Conservation (phyloP, 202 grass and related monocot genomes). For the Brachypodium distachyon region DNA sequence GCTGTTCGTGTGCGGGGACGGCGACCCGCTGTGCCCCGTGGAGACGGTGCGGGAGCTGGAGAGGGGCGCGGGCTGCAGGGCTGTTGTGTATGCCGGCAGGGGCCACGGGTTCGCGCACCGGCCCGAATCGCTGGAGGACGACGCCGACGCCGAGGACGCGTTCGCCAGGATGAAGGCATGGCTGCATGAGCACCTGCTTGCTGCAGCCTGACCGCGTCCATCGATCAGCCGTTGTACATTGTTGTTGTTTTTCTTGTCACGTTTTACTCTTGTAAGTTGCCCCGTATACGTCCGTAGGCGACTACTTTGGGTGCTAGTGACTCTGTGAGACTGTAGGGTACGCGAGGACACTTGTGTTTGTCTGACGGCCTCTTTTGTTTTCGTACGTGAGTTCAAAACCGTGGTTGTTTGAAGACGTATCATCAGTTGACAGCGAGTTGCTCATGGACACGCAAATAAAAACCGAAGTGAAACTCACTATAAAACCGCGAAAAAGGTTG, state of each 20-base stretch:
- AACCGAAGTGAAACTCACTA: too few species aligned
- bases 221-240: not conserved
- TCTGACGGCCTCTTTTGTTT: too few species aligned
- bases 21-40: constrained; percentile 52
- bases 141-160: constrained; percentile 81
- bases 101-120: constrained; percentile 72
- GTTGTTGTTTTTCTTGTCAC: not conserved
- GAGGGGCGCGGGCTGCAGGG: constrained; percentile 38
- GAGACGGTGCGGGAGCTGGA: constrained; percentile 54
- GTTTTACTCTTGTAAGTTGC: too few species aligned
- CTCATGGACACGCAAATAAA: too few species aligned
- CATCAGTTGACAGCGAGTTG: too few species aligned
- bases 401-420: too few species aligned
- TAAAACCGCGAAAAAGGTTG: too few species aligned
- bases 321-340: too few species aligned
- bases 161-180: constrained; percentile 48
- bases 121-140: constrained; percentile 72
- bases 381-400: too few species aligned
- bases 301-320: too few species aligned
- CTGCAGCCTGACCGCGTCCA: not conserved
- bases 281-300: too few species aligned
- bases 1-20: constrained; percentile 68
- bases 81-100: constrained; percentile 55
- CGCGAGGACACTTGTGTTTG: too few species aligned
- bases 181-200: constrained; percentile 69